Evolutionary conservation across 768 basidiomycete genomes (phyloP).

Genomic region (Auriscalpium orientale): DNA sequence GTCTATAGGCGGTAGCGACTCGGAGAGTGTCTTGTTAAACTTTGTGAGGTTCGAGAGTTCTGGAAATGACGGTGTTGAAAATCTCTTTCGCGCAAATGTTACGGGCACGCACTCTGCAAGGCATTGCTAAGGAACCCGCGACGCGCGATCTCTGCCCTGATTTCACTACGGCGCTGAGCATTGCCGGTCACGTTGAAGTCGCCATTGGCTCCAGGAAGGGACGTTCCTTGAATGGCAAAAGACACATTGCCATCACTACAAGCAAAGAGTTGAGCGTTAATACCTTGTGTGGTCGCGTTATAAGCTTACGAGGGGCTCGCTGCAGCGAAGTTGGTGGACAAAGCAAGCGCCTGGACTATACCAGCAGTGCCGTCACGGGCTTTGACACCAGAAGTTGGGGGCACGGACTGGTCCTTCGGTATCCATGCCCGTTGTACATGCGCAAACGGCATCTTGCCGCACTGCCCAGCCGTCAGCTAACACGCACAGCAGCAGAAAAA

Average conservation of each 20-base stretch:
- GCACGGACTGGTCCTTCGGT: not conserved
- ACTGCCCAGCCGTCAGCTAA: not conserved
- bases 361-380: not conserved
- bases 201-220: not conserved
- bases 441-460: slow-evolving; percentile 1
- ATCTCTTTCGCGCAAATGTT: not conserved
- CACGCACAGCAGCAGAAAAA: not conserved
- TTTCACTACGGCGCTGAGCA: not conserved
- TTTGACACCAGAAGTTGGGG: not conserved
- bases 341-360: not conserved
- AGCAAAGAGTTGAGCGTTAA: not conserved
- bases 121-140: not conserved
- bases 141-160: not conserved
- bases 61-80: not conserved
- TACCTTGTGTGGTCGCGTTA: too few species aligned
- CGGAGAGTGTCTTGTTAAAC: not conserved
- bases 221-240: not conserved
- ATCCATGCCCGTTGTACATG: not conserved
- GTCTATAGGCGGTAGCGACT: not conserved
- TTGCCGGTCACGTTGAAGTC: not conserved
- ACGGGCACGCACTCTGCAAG: not conserved
- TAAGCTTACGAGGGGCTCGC: not conserved
- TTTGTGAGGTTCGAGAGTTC: not conserved
- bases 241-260: not conserved
- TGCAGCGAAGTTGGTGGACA: not conserved